Percentiles rank a stretch among this genome's conserved stretches.
Evolutionary conservation across 306 rosid genomes (phyloP).

Genomic region (Dryas drummondii): DNA sequence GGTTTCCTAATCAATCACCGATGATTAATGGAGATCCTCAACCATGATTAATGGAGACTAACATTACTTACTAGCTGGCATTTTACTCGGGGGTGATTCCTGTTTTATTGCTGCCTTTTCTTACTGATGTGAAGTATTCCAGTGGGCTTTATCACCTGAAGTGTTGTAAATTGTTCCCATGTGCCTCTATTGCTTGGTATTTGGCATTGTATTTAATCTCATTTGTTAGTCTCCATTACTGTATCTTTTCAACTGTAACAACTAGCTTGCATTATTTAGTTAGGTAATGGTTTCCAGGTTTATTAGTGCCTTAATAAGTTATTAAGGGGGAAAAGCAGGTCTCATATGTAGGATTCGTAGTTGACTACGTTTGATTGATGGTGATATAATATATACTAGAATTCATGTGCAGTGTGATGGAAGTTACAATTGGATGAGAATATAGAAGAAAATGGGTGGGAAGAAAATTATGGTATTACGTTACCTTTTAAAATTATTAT

Average conservation of each 20-base stretch:
- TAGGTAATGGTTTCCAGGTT: too few relatives aligned
- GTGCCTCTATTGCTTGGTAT: not conserved
- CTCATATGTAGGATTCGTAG: too few relatives aligned
- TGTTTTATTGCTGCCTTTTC: not conserved
- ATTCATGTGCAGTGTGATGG: too few relatives aligned
- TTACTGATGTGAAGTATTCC: not conserved
- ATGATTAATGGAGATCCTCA: constrained; percentile 60
- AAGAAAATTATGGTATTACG: too few relatives aligned
- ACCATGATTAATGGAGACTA: not conserved
- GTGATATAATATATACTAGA: too few relatives aligned
- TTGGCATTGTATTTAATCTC: not conserved
- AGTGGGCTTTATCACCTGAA: not conserved
- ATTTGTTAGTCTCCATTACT: not conserved
- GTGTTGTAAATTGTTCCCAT: constrained; percentile 27
- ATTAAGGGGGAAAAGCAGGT: too few relatives aligned
- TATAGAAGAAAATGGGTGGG: too few relatives aligned
- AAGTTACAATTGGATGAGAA: too few relatives aligned
- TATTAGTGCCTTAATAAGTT: too few relatives aligned
- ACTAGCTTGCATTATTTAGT: not conserved
- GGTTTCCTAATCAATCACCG: constrained; percentile 74
- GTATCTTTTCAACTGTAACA: not conserved
- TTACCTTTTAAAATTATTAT: too few relatives aligned
- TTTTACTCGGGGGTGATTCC: constrained; percentile 25
- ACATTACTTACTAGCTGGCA: not conserved
- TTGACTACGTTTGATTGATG: too few relatives aligned